Evolutionary conservation across 108 stramenopile species (phyloP), one percentile per base, ranked within the genome.

Genomic region (Cyclotella sp.): DNA sequence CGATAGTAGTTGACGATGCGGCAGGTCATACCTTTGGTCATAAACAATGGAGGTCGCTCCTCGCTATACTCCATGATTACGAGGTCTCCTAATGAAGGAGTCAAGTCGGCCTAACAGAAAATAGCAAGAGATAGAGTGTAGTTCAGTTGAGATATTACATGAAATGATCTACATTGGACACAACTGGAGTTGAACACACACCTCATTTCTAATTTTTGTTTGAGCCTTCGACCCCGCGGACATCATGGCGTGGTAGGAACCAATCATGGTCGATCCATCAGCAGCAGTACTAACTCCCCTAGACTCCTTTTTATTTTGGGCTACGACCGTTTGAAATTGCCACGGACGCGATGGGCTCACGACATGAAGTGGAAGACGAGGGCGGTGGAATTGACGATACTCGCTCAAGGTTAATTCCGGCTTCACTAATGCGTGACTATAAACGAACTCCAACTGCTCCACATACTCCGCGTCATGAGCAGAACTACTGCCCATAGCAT

Each of bases 1-100:
- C 93, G 88, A 57, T 92, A 96, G 62, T 93, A 96, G 68, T 93
- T 96, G 1, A 96, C 90, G 59, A 96, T 93, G 70, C 91, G 90
- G 58, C 81, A 84, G 0, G 90, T 87, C 89, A 93, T 93, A 0
- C 93, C 95, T 69, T 93, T 96, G 53, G 86, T 87, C 81, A 94
- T 77, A 72, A 87, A 84, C 15, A 96, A 69, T 13, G 91, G 93
- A 14, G 95, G 95, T 12, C 91, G 84, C 74, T 96, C 93, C 68
- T 96, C 93, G 55, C 81, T 84, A 62, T 94, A 94, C 72, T 96
- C 93, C n/a, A 96, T 19, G 16, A 96, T 46, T 13, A 92, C 84
- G 15, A 93, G 68, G 42, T 92, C 86, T 22, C 95, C 95, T 68
- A 89, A 85, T 0, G 89, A 81, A 10, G 95, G 87, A 55, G 74